Evolutionary conservation across 768 basidiomycete genomes (phyloP).

Genomic region (Lentinula aciculospora): DNA sequence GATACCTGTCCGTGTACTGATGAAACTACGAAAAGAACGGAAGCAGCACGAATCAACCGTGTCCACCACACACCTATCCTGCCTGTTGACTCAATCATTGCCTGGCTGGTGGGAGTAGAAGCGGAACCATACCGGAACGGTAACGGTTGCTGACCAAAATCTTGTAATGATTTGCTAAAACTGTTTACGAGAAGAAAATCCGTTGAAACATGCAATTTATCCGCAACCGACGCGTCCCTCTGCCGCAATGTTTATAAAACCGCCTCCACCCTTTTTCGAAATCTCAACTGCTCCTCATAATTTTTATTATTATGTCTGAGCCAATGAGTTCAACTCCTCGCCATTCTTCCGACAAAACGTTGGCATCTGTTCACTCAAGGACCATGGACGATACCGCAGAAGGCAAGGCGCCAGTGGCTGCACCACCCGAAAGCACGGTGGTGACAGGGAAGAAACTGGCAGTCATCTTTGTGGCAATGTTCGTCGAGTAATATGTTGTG

Average conservation of each 20-base stretch:
- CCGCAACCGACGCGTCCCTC: background rate
- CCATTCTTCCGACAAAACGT: background rate
- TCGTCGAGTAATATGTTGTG: background rate
- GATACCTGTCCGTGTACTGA: no score
- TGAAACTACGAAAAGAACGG: no score
- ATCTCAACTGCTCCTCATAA: background rate
- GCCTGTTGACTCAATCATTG: no score
- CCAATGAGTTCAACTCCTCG: background rate
- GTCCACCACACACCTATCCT: no score
- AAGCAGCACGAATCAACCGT: no score
- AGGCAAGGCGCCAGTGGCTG: background rate
- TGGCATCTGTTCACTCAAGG: background rate
- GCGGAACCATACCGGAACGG: background rate
- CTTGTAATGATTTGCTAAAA: background rate
- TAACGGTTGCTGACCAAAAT: background rate
- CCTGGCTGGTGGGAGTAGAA: no score
- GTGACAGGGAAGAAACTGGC: conserved; percentile 6
- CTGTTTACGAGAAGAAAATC: background rate
- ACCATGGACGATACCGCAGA: background rate
- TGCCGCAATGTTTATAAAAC: background rate
- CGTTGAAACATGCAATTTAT: background rate
- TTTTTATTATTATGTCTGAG: background rate
- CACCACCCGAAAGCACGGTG: background rate
- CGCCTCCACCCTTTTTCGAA: background rate
- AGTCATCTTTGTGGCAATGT: conserved; percentile 6